Conservation (phyloP, 441 rosid genomes). For the Monsonia emarginata region DNA sequence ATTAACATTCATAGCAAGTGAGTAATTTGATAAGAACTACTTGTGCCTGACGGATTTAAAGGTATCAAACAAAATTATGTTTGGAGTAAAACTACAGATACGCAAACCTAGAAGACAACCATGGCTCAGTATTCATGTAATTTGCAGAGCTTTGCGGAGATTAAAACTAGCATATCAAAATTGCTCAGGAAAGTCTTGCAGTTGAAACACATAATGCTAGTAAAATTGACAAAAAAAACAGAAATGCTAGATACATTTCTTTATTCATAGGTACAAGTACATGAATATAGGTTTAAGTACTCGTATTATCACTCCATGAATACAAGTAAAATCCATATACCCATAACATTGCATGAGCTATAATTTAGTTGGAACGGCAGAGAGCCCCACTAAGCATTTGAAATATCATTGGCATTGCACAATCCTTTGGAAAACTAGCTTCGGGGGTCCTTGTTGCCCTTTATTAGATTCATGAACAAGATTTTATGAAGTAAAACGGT, state of each 20-base stretch:
- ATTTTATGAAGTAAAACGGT: neutral
- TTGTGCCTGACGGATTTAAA: neutral
- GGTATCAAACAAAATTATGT: no score
- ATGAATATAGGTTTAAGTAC: neutral
- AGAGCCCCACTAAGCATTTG: neutral
- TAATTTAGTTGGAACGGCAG: neutral
- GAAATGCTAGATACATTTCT: neutral
- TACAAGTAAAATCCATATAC: neutral
- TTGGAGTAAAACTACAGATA: neutral
- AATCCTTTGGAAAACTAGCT: no score
- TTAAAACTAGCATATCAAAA: neutral
- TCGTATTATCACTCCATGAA: neutral
- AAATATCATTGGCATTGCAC: constrained; percentile 2
- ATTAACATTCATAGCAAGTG: neutral
- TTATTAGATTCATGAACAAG: neutral
- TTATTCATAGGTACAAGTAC: neutral
- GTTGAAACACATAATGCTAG: neutral
- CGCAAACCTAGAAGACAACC: neutral
- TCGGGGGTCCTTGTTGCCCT: neutral
- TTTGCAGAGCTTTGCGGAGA: neutral
- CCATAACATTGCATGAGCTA: neutral
- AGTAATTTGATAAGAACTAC: neutral
- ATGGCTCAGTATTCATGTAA: neutral
- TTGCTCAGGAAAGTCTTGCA: neutral
- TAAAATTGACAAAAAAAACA: neutral